Percentiles rank a stretch among this genome's conserved stretches.
Evolutionary conservation across 495 filamentous ascomycete genomes (phyloP).

Genomic region (Aspergillus sparsus): DNA sequence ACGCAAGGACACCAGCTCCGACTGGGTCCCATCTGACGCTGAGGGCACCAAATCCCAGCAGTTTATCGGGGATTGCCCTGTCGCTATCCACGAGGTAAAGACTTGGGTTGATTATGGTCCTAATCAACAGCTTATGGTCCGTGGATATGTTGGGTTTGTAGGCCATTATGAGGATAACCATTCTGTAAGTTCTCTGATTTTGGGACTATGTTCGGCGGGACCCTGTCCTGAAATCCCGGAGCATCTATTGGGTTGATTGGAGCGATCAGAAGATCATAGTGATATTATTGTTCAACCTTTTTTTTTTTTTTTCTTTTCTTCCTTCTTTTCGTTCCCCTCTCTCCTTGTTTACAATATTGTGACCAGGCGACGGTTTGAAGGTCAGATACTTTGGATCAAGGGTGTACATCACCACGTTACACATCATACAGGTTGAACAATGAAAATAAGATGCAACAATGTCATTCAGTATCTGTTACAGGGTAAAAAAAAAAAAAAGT

Average conservation of each 20-base stretch:
- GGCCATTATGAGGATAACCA: conserved; percentile 24
- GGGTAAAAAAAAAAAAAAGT: not conserved
- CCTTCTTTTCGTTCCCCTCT: no score
- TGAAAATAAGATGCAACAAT: no score
- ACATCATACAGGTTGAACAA: no score
- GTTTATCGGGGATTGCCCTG: conserved; percentile 12
- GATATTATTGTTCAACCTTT: no score
- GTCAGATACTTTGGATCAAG: no score
- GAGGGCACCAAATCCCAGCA: conserved; percentile 14
- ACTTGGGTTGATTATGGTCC: not conserved
- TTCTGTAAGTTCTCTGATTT: conserved; percentile 20
- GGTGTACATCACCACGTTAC: no score
- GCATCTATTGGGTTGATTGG: no score
- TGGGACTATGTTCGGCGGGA: conserved; percentile 20
- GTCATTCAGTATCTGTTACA: not conserved
- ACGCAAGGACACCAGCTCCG: not conserved
- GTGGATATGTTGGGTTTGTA: conserved; percentile 22
- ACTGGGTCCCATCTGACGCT: conserved; percentile 16
- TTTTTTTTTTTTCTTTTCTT: no score
- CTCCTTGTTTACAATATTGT: no score
- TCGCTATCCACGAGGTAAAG: conserved; percentile 20
- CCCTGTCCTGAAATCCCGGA: not conserved
- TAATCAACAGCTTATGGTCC: not conserved
- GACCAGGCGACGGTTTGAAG: no score
- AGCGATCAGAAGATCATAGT: no score